A percentile compares a stretch with the other conserved stretches of the same genome.
Conservation (phyloP, 257 asterid genomes). For the Scutellaria minor region DNA sequence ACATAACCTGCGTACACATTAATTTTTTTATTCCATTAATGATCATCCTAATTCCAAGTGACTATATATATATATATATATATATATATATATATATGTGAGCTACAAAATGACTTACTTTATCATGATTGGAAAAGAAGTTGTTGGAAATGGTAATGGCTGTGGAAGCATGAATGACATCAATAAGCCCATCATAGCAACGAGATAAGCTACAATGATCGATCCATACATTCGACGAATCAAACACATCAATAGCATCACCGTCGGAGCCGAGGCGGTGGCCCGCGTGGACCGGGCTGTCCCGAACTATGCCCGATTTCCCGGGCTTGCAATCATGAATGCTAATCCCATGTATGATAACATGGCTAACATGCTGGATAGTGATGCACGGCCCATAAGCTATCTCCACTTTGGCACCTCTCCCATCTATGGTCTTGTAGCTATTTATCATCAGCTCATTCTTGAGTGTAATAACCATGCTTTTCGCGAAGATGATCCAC, state of each 20-base stretch:
- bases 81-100: too few relatives aligned
- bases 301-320: constrained; percentile 54
- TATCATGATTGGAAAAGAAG: constrained; percentile 80
- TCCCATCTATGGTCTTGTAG: constrained; percentile 88
- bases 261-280: constrained; percentile 77
- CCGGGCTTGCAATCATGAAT: constrained; percentile 87
- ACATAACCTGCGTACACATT: constrained; percentile 48
- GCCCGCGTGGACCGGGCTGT: constrained; percentile 59
- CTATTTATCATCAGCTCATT: constrained; percentile 74
- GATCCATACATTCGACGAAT: constrained; percentile 68
- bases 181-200: constrained; percentile 71
- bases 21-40: too few relatives aligned
- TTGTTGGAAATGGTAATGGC: constrained; percentile 82
- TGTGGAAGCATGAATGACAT: constrained; percentile 81
- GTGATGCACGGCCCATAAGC: constrained; percentile 91
- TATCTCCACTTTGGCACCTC: constrained; percentile 84
- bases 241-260: constrained; percentile 67
- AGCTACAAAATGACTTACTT: constrained; percentile 43
- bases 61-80: too few relatives aligned
- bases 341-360: constrained; percentile 75
- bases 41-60: too few relatives aligned
- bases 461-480: constrained; percentile 64
- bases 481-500: constrained; percentile 67
- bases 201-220: constrained; percentile 79
- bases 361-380: constrained; percentile 54